Base-by-base conservation (phyloP, 2,329 filamentous ascomycete genomes). In the Emmonsiellopsis sp. region DNA sequence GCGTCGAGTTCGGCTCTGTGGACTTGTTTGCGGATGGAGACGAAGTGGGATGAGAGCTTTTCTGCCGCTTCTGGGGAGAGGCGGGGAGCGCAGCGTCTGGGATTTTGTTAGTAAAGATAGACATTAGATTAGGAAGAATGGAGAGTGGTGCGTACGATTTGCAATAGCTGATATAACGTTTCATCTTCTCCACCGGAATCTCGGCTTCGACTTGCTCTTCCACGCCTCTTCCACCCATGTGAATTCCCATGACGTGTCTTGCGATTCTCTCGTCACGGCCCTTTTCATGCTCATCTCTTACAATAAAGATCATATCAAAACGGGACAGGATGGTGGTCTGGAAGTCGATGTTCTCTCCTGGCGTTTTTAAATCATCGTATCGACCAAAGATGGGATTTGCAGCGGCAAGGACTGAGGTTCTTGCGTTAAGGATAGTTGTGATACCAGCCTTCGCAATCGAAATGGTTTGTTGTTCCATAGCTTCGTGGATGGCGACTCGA, bases 241-340 rank as follows among this genome's bases (percentile, higher is more conserved):
- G 92, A 58, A 98, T 91, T 45, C 86, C 84, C 84, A 98, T 95
- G 65, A 98, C 92, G 80, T 98, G 93, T 66, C 86, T 92, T 10
- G 93, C 93, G 64, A 98, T 97, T 3, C 80, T 85, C 74, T 96
- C 89, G 66, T 98, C 93, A 64, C 92, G 88, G 54, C 82, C 85
- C 44, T 88, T 82, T 57, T 92, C 88, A 68, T 98, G 93, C 57
- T 95, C 90, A 68, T 98, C 93, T 62, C 88, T 88, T 57, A 98
- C 92, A 60, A 98, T 96, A 76, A 97, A 98, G 60, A 98, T 97
- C 88, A 98, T 96, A 71, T 98, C 93, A 69, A 98, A 98, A 80
- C 93, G 88, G 2, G 92, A 97, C 60, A 98, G 69, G 64, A 98
- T 97, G 3, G 93, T 98, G 0, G 93, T 98, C 66, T 98, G 93